Evolutionary conservation across 2,329 filamentous ascomycete genomes (phyloP).

Genomic region (Cyanodermella asteris): DNA sequence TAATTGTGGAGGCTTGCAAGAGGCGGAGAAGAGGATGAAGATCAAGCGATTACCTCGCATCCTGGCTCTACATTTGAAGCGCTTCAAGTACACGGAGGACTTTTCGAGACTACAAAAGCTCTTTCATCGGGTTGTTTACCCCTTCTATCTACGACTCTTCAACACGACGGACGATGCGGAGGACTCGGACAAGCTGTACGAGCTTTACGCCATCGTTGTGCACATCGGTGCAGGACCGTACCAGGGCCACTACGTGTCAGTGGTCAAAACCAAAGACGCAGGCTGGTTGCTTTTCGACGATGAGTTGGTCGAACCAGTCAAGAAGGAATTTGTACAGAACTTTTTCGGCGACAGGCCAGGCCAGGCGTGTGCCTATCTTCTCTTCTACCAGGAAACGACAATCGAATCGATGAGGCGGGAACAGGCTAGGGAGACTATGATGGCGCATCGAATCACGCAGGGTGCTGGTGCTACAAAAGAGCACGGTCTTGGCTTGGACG

Average conservation of each 20-base stretch:
- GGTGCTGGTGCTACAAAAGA: constrained; percentile 34
- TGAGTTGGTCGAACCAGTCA: constrained; percentile 94
- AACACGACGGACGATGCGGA: constrained; percentile 93
- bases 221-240: constrained; percentile 94
- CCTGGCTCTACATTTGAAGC: constrained; percentile 76
- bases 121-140: constrained; percentile 91
- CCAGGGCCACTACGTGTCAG: constrained; percentile 91
- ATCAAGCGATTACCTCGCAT: constrained; percentile 87
- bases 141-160: constrained; percentile 87
- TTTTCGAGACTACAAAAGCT: constrained; percentile 83
- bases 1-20: constrained; percentile 84
- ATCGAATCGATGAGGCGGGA: constrained; percentile 49
- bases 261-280: constrained; percentile 89
- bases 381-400: constrained; percentile 91
- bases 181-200: constrained; percentile 82
- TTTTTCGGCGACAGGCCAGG: constrained; percentile 90
- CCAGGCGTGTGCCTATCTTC: constrained; percentile 81
- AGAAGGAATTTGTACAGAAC: constrained; percentile 86
- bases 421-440: no score
- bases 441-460: constrained; percentile 42
- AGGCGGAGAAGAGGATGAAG: constrained; percentile 98
- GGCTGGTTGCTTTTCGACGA: constrained; percentile 96
- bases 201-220: constrained; percentile 90
- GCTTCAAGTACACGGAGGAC: constrained; percentile 97
- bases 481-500: constrained; percentile 10